Evolutionary conservation across 768 basidiomycete genomes (phyloP).

Genomic region (Albatrellus ellisii): DNA sequence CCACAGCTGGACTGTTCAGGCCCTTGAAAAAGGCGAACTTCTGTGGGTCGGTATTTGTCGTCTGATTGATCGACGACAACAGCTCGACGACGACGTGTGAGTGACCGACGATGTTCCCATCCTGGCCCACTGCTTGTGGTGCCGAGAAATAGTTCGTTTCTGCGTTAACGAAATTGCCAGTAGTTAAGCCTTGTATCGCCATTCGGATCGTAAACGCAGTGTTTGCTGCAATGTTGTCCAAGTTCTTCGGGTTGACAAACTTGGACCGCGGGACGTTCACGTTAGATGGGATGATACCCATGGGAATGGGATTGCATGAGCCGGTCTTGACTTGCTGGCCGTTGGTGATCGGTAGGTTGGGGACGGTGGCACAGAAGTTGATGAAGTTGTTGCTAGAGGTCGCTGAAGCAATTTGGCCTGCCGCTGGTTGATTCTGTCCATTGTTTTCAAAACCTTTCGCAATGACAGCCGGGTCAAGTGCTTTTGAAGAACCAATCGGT

Average conservation of each 20-base stretch:
- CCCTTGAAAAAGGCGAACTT: slow-evolving; percentile 49
- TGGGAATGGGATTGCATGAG: slow-evolving; percentile 48
- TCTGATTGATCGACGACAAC: slow-evolving; percentile 33
- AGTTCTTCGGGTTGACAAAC: slow-evolving; percentile 36
- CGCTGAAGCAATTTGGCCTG: slow-evolving; percentile 42
- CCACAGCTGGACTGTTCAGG: slow-evolving; percentile 31
- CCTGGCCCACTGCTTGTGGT: slow-evolving; percentile 35
- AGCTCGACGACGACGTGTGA: slow-evolving; percentile 48
- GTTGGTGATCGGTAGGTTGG: slow-evolving; percentile 42
- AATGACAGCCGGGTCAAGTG: slow-evolving; percentile 36
- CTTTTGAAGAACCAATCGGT: slow-evolving; percentile 6
- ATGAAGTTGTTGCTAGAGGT: slow-evolving; percentile 67
- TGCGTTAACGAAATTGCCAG: slow-evolving; percentile 49
- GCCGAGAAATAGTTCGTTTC: slow-evolving; percentile 36
- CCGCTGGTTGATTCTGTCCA: slow-evolving; percentile 25
- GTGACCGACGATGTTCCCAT: slow-evolving; percentile 47
- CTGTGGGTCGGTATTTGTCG: slow-evolving; percentile 33
- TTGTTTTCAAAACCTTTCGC: slow-evolving; percentile 40
- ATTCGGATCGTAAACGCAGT: slow-evolving; percentile 39
- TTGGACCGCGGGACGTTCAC: slow-evolving; percentile 41
- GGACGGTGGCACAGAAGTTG: slow-evolving; percentile 42
- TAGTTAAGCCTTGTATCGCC: slow-evolving; percentile 29
- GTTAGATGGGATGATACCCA: slow-evolving; percentile 42
- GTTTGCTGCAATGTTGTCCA: slow-evolving; percentile 29
- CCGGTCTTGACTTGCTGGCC: slow-evolving; percentile 38